Evolutionary conservation across 2,329 filamentous ascomycete species (phyloP).

Genomic region (Colletotrichum sp.): DNA sequence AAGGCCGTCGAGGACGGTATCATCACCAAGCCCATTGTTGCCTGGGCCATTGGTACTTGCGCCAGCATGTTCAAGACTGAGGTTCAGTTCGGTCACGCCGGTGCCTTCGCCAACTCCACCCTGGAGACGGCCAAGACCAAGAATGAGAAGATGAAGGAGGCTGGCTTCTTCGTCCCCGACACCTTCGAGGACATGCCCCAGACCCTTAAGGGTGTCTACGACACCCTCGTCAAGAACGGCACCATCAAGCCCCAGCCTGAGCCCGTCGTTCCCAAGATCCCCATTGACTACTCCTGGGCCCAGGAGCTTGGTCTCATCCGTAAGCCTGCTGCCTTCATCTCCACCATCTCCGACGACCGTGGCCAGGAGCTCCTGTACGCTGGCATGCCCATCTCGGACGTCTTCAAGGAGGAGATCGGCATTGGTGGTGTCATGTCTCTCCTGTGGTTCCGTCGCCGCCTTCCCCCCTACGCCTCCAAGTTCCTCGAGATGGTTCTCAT

Average conservation of each 20-base stretch:
- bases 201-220: slow-evolving; percentile 81
- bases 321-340: slow-evolving; percentile 99
- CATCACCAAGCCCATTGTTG: slow-evolving; percentile 98
- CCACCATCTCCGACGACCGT: slow-evolving; percentile 99
- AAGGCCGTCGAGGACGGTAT: slow-evolving; percentile 93
- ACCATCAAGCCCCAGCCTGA: slow-evolving; percentile 86
- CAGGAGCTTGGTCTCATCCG: slow-evolving; percentile 99
- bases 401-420: slow-evolving; percentile 98
- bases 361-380: slow-evolving; percentile 98
- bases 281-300: slow-evolving; percentile 99
- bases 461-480: slow-evolving; percentile 95
- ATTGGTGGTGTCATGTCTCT: slow-evolving; percentile 99
- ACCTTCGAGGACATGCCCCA: slow-evolving; percentile 95
- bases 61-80: slow-evolving; percentile 99
- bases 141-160: slow-evolving; percentile 96
- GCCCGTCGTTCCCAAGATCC: slow-evolving; percentile 97
- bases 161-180: slow-evolving; percentile 91
- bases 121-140: slow-evolving; percentile 96
- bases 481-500: slow-evolving; percentile 99
- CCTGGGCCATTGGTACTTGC: slow-evolving; percentile 99
- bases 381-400: slow-evolving; percentile 99
- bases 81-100: slow-evolving; percentile 98
- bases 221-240: slow-evolving; percentile 84
- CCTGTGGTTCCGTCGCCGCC: slow-evolving; percentile 98
- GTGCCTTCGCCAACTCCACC: slow-evolving; percentile 98